A percentile compares a stretch with the other conserved stretches of the same genome.
Evolutionary conservation across 2,329 filamentous ascomycete species (phyloP).

Genomic region (Trichoderma sp.): DNA sequence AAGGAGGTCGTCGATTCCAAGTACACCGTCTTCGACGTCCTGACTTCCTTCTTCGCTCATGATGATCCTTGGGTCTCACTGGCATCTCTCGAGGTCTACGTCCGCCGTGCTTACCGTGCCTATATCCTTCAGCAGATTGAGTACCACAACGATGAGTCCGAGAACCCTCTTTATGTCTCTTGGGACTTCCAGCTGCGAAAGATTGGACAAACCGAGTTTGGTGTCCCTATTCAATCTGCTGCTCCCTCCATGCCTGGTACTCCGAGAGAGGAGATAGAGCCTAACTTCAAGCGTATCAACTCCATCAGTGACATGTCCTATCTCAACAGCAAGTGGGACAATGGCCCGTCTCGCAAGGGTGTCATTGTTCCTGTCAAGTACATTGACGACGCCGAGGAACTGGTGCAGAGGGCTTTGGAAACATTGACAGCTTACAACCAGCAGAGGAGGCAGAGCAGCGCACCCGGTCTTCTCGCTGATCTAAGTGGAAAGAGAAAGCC

Average conservation of each 20-base stretch:
- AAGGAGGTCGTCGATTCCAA: slow-evolving; percentile 99
- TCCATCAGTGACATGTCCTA: slow-evolving; percentile 98
- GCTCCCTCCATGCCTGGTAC: slow-evolving; percentile 83
- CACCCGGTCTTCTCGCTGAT: slow-evolving; percentile 64
- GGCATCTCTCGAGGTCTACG: slow-evolving; percentile 92
- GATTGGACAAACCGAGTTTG: slow-evolving; percentile 87
- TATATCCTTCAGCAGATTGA: slow-evolving; percentile 87
- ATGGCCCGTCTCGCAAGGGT: slow-evolving; percentile 83
- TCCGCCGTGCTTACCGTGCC: slow-evolving; percentile 93
- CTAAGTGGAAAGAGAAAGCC: slow-evolving; percentile 69
- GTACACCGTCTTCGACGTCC: slow-evolving; percentile 95
- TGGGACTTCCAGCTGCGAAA: slow-evolving; percentile 97
- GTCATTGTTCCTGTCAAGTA: slow-evolving; percentile 92
- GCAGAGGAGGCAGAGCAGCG: slow-evolving; percentile 53
- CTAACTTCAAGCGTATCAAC: slow-evolving; percentile 74
- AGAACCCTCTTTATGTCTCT: slow-evolving; percentile 69
- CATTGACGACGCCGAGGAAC: slow-evolving; percentile 89
- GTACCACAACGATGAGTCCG: slow-evolving; percentile 77
- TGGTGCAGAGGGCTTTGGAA: slow-evolving; percentile 79
- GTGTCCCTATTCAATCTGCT: slow-evolving; percentile 72
- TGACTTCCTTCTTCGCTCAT: slow-evolving; percentile 93
- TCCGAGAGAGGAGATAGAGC: slow-evolving; percentile 54
- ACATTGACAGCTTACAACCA: slow-evolving; percentile 63
- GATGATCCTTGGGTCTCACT: slow-evolving; percentile 91
- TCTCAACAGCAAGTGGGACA: slow-evolving; percentile 66